A percentile compares a stretch with the other conserved stretches of the same genome.
phyloP scores from a whole-genome alignment of 306 rosid genomes.

The Casuarina equisetifolia region DNA sequence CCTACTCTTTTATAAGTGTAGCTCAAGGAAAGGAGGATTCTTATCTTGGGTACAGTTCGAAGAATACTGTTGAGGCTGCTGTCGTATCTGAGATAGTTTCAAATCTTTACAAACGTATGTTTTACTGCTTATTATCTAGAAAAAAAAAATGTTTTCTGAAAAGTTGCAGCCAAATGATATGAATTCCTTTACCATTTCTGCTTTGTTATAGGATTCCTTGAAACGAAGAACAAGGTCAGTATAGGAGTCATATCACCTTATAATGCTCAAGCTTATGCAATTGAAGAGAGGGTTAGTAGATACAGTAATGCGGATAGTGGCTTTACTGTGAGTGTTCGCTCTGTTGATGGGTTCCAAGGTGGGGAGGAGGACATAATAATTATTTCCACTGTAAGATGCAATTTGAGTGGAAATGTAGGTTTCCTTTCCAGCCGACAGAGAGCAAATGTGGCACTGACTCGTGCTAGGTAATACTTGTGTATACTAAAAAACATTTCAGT shows the following conservation, averaged over 20 bases:
- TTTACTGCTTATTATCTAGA: background rate
- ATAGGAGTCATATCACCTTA: background rate
- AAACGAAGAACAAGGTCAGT: conserved; percentile 44
- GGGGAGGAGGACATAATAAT: conserved; percentile 62
- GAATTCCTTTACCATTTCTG: background rate
- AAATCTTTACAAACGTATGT: conserved; percentile 46
- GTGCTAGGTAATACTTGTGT: conserved; percentile 46
- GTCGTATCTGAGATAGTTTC: conserved; percentile 41
- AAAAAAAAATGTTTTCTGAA: background rate
- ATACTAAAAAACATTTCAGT: background rate
- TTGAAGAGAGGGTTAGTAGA: too few relatives aligned
- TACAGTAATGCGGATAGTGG: too few relatives aligned
- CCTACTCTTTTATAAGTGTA: conserved; percentile 41
- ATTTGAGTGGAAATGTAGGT: too few relatives aligned
- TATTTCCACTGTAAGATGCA: conserved; percentile 7
- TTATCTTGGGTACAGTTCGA: conserved; percentile 22
- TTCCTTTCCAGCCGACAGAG: too few relatives aligned
- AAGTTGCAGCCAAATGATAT: background rate
- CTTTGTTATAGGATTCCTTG: conserved; percentile 27
- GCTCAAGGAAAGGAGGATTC: conserved; percentile 40
- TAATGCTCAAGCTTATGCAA: too few relatives aligned
- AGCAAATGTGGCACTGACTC: conserved; percentile 38
- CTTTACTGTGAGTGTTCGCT: conserved; percentile 47
- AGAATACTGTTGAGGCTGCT: conserved; percentile 52
- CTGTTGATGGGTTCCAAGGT: conserved; percentile 73